These are phyloP conservation scores for Tillandsia fasciculata DNA, from an alignment of 176 grass and related monocot species.

Conservation along the genomic window DNA sequence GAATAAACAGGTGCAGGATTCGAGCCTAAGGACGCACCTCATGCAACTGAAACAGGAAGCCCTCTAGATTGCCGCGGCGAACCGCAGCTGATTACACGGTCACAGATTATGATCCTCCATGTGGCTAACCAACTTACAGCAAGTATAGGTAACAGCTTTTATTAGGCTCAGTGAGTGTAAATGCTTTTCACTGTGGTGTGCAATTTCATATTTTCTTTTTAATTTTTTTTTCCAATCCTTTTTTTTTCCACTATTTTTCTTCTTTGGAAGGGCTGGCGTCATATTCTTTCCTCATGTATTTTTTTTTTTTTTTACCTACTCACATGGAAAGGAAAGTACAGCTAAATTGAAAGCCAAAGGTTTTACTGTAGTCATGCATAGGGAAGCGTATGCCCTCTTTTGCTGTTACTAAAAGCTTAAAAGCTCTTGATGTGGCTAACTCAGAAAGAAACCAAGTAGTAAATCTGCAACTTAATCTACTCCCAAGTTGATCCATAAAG, in stretches of 20 bases:
- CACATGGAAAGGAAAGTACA: conserved; percentile 21
- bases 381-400: background rate
- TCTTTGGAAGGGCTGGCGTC: background rate
- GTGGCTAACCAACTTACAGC: conserved; percentile 35
- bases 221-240: conserved; percentile 5
- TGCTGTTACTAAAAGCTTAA: background rate
- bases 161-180: conserved; percentile 34
- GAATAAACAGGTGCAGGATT: conserved; percentile 56
- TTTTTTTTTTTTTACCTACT: conserved; percentile 34
- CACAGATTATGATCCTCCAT: conserved; percentile 41
- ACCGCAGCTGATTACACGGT: conserved; percentile 32
- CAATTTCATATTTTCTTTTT: conserved; percentile 7
- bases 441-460: too few relatives aligned
- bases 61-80: background rate
- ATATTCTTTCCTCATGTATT: conserved; percentile 33
- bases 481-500: too few relatives aligned
- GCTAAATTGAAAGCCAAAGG: conserved; percentile 7
- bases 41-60: conserved; percentile 37
- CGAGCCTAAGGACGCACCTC: conserved; percentile 63
- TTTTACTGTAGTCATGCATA: background rate
- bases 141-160: conserved; percentile 40
- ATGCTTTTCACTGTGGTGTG: conserved; percentile 30
- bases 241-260: conserved; percentile 3
- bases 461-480: too few relatives aligned
- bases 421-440: too few relatives aligned